phyloP scores from a whole-genome alignment of 164 flowering plant genomes.

The Magnolia sinica region DNA sequence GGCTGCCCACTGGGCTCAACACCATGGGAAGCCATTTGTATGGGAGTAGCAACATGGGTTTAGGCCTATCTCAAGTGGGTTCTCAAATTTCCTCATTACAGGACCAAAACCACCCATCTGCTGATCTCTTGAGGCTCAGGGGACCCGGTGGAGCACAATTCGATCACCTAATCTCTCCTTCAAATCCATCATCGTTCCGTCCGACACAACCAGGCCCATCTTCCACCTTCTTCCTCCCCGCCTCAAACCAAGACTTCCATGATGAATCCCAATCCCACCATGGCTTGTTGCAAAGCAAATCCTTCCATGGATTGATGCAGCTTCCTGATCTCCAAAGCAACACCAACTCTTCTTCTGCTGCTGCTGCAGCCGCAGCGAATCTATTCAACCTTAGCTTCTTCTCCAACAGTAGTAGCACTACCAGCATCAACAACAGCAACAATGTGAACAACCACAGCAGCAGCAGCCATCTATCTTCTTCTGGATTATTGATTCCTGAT shows the following conservation, averaged over 20 bases:
- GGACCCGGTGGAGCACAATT: constrained; percentile 32
- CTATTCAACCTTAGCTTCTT: constrained; percentile 58
- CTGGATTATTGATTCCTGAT: constrained; percentile 30
- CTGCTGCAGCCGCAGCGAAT: constrained; percentile 26
- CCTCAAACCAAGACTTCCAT: constrained; percentile 33
- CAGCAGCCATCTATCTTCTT: constrained; percentile 19
- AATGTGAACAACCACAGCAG: constrained; percentile 20
- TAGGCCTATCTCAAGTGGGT: constrained; percentile 51
- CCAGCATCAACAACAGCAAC: constrained; percentile 24
- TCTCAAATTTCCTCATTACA: constrained; percentile 38
- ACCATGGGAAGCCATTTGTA: constrained; percentile 55
- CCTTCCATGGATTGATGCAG: constrained; percentile 62
- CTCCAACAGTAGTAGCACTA: constrained; percentile 29
- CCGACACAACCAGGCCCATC: constrained; percentile 19
- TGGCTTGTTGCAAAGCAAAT: constrained; percentile 31
- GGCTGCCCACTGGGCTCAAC: constrained; percentile 54
- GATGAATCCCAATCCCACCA: constrained; percentile 36
- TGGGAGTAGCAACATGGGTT: constrained; percentile 41
- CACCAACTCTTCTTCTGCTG: constrained; percentile 24
- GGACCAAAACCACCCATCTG: constrained; percentile 33
- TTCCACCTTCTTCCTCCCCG: constrained; percentile 32
- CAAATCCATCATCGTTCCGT: constrained; percentile 29
- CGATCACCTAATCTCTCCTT: constrained; percentile 37
- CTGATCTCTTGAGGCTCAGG: constrained; percentile 46
- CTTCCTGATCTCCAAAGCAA: constrained; percentile 50